A percentile compares a stretch with the other conserved stretches of the same genome.
phyloP scores from a whole-genome alignment of 441 rosid genomes.

The Pelargonium cotyledonis region DNA sequence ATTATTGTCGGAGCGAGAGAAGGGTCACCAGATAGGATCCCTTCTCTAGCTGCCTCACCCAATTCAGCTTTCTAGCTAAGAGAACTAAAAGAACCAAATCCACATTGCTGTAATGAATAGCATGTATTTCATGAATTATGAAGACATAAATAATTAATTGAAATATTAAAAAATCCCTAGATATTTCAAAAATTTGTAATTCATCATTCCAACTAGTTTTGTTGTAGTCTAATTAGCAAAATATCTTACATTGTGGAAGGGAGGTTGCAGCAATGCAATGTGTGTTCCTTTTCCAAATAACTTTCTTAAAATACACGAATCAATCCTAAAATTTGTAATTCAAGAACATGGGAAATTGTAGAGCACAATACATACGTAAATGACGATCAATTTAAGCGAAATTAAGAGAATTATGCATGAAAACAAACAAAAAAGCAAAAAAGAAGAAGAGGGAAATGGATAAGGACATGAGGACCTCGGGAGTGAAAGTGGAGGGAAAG shows the following conservation, averaged over 20 bases:
- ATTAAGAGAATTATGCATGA: background rate
- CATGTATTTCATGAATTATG: too few relatives aligned
- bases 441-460: background rate
- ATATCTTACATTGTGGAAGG: background rate
- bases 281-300: background rate
- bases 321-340: background rate
- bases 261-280: background rate
- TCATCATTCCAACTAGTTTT: background rate
- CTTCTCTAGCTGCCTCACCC: background rate
- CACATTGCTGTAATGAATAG: too few relatives aligned
- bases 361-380: background rate
- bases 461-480: conserved; percentile 47
- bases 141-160: too few relatives aligned
- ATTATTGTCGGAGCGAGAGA: background rate
- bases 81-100: too few relatives aligned
- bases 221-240: background rate
- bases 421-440: background rate
- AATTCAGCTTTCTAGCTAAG: background rate
- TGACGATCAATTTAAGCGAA: background rate
- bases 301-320: background rate
- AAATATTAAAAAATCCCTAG: background rate
- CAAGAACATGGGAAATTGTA: background rate
- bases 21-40: background rate
- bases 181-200: background rate
- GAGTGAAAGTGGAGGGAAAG: conserved; percentile 46